These are phyloP conservation scores for Dryas octopetala DNA, from an alignment of 306 rosid genomes.

Conservation along the genomic window DNA sequence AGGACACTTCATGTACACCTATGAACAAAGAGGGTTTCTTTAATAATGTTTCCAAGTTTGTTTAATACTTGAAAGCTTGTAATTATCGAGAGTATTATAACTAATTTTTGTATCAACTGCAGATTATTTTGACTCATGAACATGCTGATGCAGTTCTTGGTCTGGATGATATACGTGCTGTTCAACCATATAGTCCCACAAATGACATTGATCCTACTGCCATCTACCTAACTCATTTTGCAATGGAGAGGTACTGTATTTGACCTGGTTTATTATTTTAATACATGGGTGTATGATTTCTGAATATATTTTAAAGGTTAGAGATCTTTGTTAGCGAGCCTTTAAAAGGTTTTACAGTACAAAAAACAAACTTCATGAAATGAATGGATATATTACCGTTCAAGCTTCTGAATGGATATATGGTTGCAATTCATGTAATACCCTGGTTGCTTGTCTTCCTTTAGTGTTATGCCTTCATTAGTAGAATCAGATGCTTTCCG, in stretches of 20 bases:
- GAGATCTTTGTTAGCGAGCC: no score
- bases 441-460: no score
- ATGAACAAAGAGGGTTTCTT: not conserved
- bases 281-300: no score
- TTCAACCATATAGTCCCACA: constrained; percentile 78
- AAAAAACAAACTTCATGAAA: no score
- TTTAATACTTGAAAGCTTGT: constrained; percentile 8
- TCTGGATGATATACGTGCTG: constrained; percentile 89
- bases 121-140: constrained; percentile 96
- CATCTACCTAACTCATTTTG: constrained; percentile 68
- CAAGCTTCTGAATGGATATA: no score
- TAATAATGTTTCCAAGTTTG: not conserved
- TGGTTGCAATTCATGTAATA: no score
- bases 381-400: no score
- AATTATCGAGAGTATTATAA: constrained; percentile 12
- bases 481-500: no score
- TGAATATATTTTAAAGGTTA: no score
- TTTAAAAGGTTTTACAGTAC: no score
- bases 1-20: not conserved
- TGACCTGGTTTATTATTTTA: no score
- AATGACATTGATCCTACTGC: constrained; percentile 89
- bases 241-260: constrained; percentile 80
- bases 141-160: constrained; percentile 99
- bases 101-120: constrained; percentile 37
- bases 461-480: no score